Evolutionary conservation across 306 rosid species (phyloP), one percentile per base, ranked within the genome.

Genomic region (Vigna reflexopilosa): DNA sequence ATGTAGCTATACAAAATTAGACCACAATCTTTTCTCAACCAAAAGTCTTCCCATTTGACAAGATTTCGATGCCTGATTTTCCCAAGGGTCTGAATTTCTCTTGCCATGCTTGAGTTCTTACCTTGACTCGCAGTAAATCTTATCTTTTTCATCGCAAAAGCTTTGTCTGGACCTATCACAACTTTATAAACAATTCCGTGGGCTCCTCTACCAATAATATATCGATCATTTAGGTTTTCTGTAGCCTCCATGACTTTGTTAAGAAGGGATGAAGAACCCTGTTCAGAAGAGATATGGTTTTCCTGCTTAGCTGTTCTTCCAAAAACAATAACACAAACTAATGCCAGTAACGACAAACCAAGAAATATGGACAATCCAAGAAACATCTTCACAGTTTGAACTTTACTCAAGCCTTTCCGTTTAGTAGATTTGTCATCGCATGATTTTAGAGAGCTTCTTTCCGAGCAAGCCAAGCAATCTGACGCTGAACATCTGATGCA

Each of bases 101-200:
- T 89, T 2, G 80, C 55, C 98, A 94, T 87, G 80, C 91, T 88
- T 62, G 13, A 12, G 48, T 80, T 83, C 75, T 81, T 86, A 59
- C 82, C 79, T 76, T 63, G 84, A 83, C 83, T 86, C 12, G 85
- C 88, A 1, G 64, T 67, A 77, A 84, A 88, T 59, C 58, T 85
- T 56, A 94, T 69, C 89, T 90, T 92, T 87, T 94, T 94, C 52
- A 88, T 86, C 7, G 96, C 98, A 82, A 62, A 90, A 74, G 73
- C 84, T 56, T 75, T 54, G 77, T 84, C 77, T 16, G 89, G 81
- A 64, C 77, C 81, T 26, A 88, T 42, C 14, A 70, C 49, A 59
- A 93, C 97, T 85, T 86, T 90, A 52, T 94, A 94, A 48, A 94
- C 96, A 51, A 85, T 82, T 84, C 98, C 97, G 67, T 94, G 97